These are phyloP conservation scores for Corynespora cassiicola DNA, from an alignment of 2,329 filamentous ascomycete genomes.

Conservation along the genomic window DNA sequence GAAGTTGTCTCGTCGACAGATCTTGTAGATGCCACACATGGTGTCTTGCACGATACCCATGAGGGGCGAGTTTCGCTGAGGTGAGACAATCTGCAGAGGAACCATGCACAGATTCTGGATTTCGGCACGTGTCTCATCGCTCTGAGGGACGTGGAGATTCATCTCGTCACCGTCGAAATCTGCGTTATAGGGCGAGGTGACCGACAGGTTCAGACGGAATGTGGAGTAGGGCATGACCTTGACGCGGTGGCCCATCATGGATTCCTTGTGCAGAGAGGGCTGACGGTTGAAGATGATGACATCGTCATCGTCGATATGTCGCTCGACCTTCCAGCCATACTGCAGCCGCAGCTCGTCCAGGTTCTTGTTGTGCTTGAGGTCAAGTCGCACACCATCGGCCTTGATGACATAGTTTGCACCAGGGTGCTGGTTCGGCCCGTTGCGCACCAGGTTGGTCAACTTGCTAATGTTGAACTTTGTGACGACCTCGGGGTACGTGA, in stretches of 20 bases:
- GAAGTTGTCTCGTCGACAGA: slow-evolving; percentile 82
- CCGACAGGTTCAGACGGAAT: slow-evolving; percentile 95
- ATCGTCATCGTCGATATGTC: slow-evolving; percentile 93
- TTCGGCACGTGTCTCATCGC: slow-evolving; percentile 94
- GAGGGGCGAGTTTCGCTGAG: slow-evolving; percentile 92
- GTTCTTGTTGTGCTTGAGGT: slow-evolving; percentile 90
- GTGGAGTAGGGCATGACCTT: slow-evolving; percentile 99
- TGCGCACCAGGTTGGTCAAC: slow-evolving; percentile 85
- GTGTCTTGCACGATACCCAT: slow-evolving; percentile 99
- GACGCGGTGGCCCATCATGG: slow-evolving; percentile 99
- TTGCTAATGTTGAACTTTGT: slow-evolving; percentile 98
- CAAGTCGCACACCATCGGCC: slow-evolving; percentile 90
- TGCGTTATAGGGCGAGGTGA: slow-evolving; percentile 98
- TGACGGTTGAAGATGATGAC: slow-evolving; percentile 99
- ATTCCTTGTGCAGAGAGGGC: slow-evolving; percentile 98
- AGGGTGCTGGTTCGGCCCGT: slow-evolving; percentile 92
- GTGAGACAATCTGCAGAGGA: slow-evolving; percentile 97
- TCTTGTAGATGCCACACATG: slow-evolving; percentile 94
- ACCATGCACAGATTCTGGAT: slow-evolving; percentile 95
- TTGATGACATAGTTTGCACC: slow-evolving; percentile 97
- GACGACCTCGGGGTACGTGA: slow-evolving; percentile 97
- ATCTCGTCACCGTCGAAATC: slow-evolving; percentile 99
- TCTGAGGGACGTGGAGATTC: slow-evolving; percentile 99
- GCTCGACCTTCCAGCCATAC: slow-evolving; percentile 98
- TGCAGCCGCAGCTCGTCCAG: slow-evolving; percentile 85